Percentiles rank a stretch among this genome's conserved stretches.
Conservation (phyloP, 1,284 basidiomycete genomes). For the Xerocomus amazonicus region DNA sequence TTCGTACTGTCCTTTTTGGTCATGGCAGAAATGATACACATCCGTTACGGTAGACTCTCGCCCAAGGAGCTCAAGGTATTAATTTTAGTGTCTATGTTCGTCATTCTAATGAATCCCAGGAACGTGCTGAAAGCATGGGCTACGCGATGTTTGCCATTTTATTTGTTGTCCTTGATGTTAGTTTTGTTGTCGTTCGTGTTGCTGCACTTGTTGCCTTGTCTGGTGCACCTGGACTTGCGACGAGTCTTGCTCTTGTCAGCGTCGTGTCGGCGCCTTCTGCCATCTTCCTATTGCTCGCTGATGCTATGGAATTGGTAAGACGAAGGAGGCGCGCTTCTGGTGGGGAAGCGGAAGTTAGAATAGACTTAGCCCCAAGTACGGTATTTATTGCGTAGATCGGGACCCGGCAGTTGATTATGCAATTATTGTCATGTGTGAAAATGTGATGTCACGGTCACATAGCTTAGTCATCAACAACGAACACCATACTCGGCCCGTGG, state of each 20-base stretch:
- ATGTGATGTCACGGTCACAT: too few relatives aligned
- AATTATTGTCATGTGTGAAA: too few relatives aligned
- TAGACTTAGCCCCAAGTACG: too few relatives aligned
- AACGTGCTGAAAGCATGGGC: constrained; percentile 15
- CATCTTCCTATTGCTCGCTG: constrained; percentile 7
- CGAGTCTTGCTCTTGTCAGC: constrained; percentile 21
- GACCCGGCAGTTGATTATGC: too few relatives aligned
- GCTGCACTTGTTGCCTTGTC: constrained; percentile 13
- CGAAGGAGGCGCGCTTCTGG: not conserved
- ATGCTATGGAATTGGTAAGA: constrained; percentile 1
- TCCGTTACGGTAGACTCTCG: constrained; percentile 23
- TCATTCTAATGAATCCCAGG: constrained; percentile 7
- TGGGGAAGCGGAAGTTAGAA: not conserved
- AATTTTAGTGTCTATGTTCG: not conserved
- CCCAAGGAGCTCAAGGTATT: constrained; percentile 24
- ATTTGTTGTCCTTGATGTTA: constrained; percentile 22
- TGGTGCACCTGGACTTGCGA: constrained; percentile 12
- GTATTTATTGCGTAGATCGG: too few relatives aligned
- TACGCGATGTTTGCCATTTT: constrained; percentile 16
- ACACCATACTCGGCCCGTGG: too few relatives aligned
- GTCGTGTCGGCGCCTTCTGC: constrained; percentile 1
- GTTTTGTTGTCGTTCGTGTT: constrained; percentile 19
- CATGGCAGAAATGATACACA: constrained; percentile 21
- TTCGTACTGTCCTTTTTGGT: constrained; percentile 17
- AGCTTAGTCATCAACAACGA: too few relatives aligned